A percentile compares a stretch with the other conserved stretches of the same genome.
Conservation (phyloP, 2,329 filamentous ascomycete species). For the Colletotrichum eremochloae region DNA sequence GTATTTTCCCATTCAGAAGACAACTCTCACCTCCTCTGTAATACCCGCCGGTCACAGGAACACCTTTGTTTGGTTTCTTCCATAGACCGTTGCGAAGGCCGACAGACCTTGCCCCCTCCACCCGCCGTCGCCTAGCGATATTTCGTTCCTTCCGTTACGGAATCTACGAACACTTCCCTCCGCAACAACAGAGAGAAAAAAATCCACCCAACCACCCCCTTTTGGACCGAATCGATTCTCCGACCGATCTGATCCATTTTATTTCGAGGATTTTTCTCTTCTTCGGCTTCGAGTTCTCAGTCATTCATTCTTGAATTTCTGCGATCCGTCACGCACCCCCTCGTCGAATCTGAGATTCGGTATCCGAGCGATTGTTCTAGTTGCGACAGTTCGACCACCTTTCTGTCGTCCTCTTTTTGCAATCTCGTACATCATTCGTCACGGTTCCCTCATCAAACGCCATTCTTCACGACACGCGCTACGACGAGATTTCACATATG, state of each 20-base stretch:
- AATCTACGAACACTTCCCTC: constrained; percentile 31
- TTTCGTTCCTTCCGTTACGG: constrained; percentile 41
- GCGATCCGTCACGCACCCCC: constrained; percentile 21
- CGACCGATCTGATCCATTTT: constrained; percentile 18
- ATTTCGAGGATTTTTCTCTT: constrained; percentile 17
- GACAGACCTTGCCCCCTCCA: constrained; percentile 33
- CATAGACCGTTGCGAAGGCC: constrained; percentile 30
- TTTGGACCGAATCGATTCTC: constrained; percentile 32
- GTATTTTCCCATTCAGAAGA: constrained; percentile 44
- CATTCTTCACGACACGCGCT: constrained; percentile 19
- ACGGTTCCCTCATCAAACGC: constrained; percentile 34
- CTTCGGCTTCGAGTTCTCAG: constrained; percentile 24
- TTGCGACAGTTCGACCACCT: constrained; percentile 38
- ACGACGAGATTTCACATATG: constrained; percentile 62
- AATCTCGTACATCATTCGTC: constrained; percentile 37
- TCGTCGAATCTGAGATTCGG: constrained; percentile 51
- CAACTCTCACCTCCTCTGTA: constrained; percentile 43
- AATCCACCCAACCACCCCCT: constrained; percentile 1
- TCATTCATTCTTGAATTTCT: constrained; percentile 42
- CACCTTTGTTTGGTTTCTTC: constrained; percentile 38
- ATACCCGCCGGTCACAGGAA: constrained; percentile 31
- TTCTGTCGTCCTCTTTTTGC: constrained; percentile 33
- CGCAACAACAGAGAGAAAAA: constrained; percentile 30
- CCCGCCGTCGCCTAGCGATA: constrained; percentile 41
- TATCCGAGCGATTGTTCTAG: constrained; percentile 39